These are phyloP conservation scores for Panicum hallii DNA, from an alignment of 202 grass and related monocot species.

Conservation along the genomic window DNA sequence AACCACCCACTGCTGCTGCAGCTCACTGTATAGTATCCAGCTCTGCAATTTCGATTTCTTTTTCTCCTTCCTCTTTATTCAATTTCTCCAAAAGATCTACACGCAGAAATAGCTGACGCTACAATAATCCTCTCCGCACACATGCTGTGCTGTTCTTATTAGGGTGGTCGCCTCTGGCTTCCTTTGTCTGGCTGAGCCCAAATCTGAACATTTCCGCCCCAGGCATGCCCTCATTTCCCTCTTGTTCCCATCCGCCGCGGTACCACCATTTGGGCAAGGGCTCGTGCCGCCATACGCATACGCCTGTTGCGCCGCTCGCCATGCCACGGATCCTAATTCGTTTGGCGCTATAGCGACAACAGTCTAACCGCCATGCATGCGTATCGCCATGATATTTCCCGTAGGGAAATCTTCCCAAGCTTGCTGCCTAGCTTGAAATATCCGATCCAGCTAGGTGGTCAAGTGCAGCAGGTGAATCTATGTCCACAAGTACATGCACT, in stretches of 20 bases:
- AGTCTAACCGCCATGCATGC: background rate
- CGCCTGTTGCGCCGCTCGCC: constrained; percentile 23
- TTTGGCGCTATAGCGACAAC: constrained; percentile 60
- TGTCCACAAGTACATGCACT: background rate
- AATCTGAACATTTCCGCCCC: constrained; percentile 5
- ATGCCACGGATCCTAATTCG: constrained; percentile 32
- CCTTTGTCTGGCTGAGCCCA: background rate
- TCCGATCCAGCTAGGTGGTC: background rate
- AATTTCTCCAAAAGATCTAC: background rate
- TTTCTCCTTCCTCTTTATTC: background rate
- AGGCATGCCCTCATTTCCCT: background rate
- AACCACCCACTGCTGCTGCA: background rate
- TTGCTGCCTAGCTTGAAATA: background rate
- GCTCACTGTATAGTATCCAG: too few relatives aligned
- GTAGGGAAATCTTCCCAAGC: background rate
- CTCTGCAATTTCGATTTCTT: background rate
- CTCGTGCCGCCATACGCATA: constrained; percentile 48
- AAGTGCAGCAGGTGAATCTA: background rate
- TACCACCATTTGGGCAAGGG: constrained; percentile 39
- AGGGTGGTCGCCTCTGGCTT: background rate
- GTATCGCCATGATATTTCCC: constrained; percentile 45
- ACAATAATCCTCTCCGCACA: background rate
- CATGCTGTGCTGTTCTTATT: background rate
- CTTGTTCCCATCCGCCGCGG: background rate
- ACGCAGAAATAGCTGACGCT: background rate